Conservation (phyloP, 495 filamentous ascomycete genomes). For the Hypoxylon fragiforme region DNA sequence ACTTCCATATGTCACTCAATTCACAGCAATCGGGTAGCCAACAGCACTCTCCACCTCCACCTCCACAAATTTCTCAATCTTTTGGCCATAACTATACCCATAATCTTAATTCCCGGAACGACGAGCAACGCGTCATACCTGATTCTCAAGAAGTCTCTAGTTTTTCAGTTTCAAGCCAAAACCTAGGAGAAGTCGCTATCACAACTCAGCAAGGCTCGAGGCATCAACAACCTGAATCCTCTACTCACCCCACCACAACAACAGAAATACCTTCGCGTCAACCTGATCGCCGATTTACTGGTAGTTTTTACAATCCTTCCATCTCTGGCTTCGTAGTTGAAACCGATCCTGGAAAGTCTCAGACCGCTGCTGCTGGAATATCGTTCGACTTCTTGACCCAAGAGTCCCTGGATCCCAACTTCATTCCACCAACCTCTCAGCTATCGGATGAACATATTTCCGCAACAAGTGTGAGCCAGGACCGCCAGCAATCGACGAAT, state of each 20-base stretch:
- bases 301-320: not conserved
- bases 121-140: constrained; percentile 24
- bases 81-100: not conserved
- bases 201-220: constrained; percentile 1
- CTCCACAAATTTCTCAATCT: too few species aligned
- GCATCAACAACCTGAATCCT: not conserved
- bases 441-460: constrained; percentile 3
- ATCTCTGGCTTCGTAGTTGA: constrained; percentile 6
- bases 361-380: constrained; percentile 1
- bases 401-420: constrained; percentile 17
- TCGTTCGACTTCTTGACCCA: constrained; percentile 33
- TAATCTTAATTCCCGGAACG: not conserved
- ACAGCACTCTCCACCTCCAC: not conserved
- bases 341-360: constrained; percentile 8
- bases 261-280: constrained; percentile 34
- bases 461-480: constrained; percentile 11
- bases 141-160: constrained; percentile 34
- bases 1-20: constrained; percentile 3
- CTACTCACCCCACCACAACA: constrained; percentile 1
- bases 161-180: constrained; percentile 20
- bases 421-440: constrained; percentile 4
- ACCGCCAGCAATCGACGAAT: constrained; percentile 1
- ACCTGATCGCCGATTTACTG: constrained; percentile 14
- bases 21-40: constrained; percentile 7
- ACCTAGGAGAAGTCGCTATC: not conserved